Base-by-base conservation (phyloP, 495 filamentous ascomycete genomes). In the Penicillium paxilli region DNA sequence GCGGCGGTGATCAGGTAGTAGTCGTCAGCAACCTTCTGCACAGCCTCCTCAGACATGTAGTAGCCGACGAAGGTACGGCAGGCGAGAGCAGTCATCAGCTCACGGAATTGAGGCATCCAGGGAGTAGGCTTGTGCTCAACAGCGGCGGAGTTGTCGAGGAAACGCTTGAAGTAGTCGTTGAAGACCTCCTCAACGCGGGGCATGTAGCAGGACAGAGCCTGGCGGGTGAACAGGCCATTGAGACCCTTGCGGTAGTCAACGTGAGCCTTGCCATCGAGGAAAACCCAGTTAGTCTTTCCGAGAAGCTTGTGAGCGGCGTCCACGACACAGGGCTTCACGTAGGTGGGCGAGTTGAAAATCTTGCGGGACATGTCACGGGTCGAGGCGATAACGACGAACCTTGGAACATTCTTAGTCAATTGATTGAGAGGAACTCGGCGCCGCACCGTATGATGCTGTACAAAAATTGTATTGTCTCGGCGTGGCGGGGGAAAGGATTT, bases 211-310 rank as follows among this genome's bases (percentile, higher is more conserved):
- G 88, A 86, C 62, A 98, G 84, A 28, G 94, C 90, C 66, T 87
- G 84, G 58, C 92, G 90, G 11, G 93, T 98, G 77, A 98, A 98
- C 22, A 98, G 81, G 47, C 86, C 87, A 68, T 98, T 98, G 54
- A 98, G 78, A 54, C 95, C 94, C 73, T 96, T 97, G 68, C 94
- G 91, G 75, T 91, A 98, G 54, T 98, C 94, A 52, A 96, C 90
- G 64, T 98, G 94, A 41, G 85, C 86, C 71, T 91, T 93, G 57
- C 94, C 94, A 68, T 98, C 94, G 63, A 98, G 77, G 78, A 98
- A 98, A 7, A 98, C 94, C 92, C 92, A 98, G 77, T 97, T 98
- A 58, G 81, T 86, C 52, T 87, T 83, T 32, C 94, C 90, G 53
- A 98, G 86, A 42, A 98, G 86, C 76, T 98, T 98, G 77, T 92